Conservation (phyloP, 2,329 filamentous ascomycete species). For the Penicillium sp. region DNA sequence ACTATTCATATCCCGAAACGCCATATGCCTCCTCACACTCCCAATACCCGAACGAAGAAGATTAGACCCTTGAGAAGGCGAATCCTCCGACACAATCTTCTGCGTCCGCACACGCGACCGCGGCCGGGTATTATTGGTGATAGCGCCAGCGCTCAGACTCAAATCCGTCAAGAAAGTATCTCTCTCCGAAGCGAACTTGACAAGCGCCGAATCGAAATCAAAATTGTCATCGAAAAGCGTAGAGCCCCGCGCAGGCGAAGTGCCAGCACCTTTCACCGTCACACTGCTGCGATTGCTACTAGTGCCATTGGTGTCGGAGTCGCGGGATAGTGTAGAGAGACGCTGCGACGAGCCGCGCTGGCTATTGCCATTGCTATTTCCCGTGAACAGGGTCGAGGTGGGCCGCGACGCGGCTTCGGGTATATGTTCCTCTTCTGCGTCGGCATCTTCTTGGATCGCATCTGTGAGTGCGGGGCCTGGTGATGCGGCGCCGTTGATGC, state of each 20-base stretch:
- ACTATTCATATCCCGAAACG: slow-evolving; percentile 93
- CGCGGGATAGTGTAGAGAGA: slow-evolving; percentile 55
- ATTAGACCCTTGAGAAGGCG: slow-evolving; percentile 43
- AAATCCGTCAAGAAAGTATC: slow-evolving; percentile 93
- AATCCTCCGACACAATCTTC: slow-evolving; percentile 78
- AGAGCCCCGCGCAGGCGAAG: slow-evolving; percentile 38
- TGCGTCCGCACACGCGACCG: slow-evolving; percentile 81
- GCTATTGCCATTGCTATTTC: slow-evolving; percentile 22
- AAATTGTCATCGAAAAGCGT: slow-evolving; percentile 65
- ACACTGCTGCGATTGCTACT: slow-evolving; percentile 68
- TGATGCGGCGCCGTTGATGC: slow-evolving; percentile 39
- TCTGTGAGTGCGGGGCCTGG: slow-evolving; percentile 52
- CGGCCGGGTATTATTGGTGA: slow-evolving; percentile 66
- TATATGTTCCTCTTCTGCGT: slow-evolving; percentile 57
- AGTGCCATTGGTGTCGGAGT: slow-evolving; percentile 52
- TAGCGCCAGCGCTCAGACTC: slow-evolving; percentile 82
- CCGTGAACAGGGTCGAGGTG: slow-evolving; percentile 36
- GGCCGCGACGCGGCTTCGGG: slow-evolving; percentile 43
- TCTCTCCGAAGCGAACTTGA: slow-evolving; percentile 94
- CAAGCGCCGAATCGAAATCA: slow-evolving; percentile 89
- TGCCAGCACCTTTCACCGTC: slow-evolving; percentile 59
- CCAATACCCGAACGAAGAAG: slow-evolving; percentile 68
- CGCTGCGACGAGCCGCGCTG: slow-evolving; percentile 48
- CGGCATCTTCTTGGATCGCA: slow-evolving; percentile 65
- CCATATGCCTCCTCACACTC: slow-evolving; percentile 89